phyloP scores from a whole-genome alignment of 2,329 filamentous ascomycete species.

The Sclerotinia sclerotiorum region DNA sequence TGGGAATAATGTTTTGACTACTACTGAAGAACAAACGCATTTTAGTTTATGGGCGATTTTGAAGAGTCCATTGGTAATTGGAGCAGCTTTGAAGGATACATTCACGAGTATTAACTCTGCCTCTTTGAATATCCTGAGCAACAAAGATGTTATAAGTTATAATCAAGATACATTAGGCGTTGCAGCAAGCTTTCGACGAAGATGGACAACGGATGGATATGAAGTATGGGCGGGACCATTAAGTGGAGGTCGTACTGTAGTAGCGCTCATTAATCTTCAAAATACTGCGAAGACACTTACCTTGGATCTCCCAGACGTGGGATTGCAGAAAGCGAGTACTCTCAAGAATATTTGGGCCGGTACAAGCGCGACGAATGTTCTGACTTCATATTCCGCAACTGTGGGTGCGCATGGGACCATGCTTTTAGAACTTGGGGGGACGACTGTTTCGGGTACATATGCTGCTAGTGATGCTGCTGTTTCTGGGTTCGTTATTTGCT shows the following conservation, averaged over 20 bases:
- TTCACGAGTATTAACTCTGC: conserved; percentile 25
- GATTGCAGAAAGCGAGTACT: conserved; percentile 30
- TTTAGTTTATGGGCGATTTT: conserved; percentile 46
- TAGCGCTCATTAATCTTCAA: conserved; percentile 33
- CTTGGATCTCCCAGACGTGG: conserved; percentile 34
- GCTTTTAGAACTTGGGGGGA: conserved; percentile 30
- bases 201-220: conserved; percentile 35
- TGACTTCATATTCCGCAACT: conserved; percentile 31
- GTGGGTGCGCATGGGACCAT: conserved; percentile 34
- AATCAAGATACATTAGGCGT: conserved; percentile 36
- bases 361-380: conserved; percentile 23
- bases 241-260: conserved; percentile 30
- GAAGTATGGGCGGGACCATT: conserved; percentile 36
- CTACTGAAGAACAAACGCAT: conserved; percentile 45
- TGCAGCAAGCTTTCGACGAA: conserved; percentile 32
- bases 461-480: conserved; percentile 23
- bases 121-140: conserved; percentile 30
- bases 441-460: conserved; percentile 28
- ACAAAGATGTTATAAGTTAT: conserved; percentile 34
- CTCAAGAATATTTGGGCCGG: conserved; percentile 35
- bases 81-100: conserved; percentile 34
- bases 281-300: conserved; percentile 29
- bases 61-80: conserved; percentile 40
- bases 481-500: conserved; percentile 26
- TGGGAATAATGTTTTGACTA: conserved; percentile 43